Base-by-base conservation (phyloP, 2,329 filamentous ascomycete species). In the Thermomyces lanuginosus region DNA sequence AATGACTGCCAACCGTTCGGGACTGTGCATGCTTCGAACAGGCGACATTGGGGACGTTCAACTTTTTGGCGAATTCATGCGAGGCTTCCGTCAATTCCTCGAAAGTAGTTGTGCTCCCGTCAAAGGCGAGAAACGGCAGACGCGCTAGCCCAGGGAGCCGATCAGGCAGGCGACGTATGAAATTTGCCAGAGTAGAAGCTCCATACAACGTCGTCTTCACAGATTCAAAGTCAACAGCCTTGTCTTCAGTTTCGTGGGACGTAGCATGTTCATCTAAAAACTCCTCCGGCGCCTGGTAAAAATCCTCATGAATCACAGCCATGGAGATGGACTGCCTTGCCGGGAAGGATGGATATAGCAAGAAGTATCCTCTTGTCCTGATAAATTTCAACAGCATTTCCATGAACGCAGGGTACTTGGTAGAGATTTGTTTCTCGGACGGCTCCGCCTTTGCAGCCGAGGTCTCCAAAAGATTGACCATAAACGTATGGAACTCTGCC, bases 401-500 rank as follows among this genome's bases (percentile, higher is more conserved):
- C 30, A 82, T 62, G 74, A 81, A 89, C 0, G 77, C 64, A 0
- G 82, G 80, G 27, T 74, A 70, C 7, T 60, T 66, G 36, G 72
- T 72, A 25, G 72, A 71, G n/a, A 83, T 62, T 7, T 64, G 36
- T 43, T 78, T 81, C 9, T 41, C 35, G 12, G 37, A 32, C 12
- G 36, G 22, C 13, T 25, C 35, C 26, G 32, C 44, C 30, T 30
- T 17, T 12, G 26, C 23, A 38, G 34, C 48, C 48, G 15, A 40
- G 13, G 40, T 43, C 8, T 46, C 38, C 6, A 84, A 55, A 5
- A 73, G 60, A 24, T 67, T 64, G 7, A 76, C 69, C 2, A 91
- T 64, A 40, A 91, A 89, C 7, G 72, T 67, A 46, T 93, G 83
- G 6, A 92, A 64, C 39, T 92, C 80, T 8, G 69, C 58, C 89